These are phyloP conservation scores for Tinospora cordifolia DNA, from an alignment of 164 flowering plant genomes.

Conservation along the genomic window DNA sequence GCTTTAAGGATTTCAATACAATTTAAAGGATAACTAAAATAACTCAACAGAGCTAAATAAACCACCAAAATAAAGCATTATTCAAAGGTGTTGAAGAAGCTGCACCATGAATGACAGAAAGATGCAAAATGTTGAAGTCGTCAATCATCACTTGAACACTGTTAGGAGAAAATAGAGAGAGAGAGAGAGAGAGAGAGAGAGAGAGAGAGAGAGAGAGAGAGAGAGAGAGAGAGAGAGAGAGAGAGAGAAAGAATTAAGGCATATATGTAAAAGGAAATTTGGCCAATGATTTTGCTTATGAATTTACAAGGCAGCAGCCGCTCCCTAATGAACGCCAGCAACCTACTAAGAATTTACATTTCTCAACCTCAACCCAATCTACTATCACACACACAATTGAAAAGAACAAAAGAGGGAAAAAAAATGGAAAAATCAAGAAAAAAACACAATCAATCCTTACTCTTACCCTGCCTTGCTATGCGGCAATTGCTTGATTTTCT, in stretches of 20 bases:
- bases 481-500: constrained; percentile 17
- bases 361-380: constrained; percentile 32
- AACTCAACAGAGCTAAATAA: no score
- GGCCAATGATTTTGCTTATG: constrained; percentile 25
- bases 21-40: neutral
- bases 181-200: neutral
- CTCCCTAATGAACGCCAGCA: constrained; percentile 32
- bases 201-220: neutral
- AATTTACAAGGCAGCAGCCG: constrained; percentile 45
- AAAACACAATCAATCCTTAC: constrained; percentile 9
- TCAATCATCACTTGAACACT: neutral
- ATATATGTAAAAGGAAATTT: constrained; percentile 5
- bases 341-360: constrained; percentile 60
- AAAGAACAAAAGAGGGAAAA: constrained; percentile 6
- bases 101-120: neutral
- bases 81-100: neutral
- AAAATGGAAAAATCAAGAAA: constrained; percentile 2
- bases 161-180: neutral
- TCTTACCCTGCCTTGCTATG: constrained; percentile 9
- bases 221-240: neutral
- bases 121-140: no score
- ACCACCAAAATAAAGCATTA: neutral
- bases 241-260: neutral
- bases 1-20: neutral
- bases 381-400: constrained; percentile 24